Conservation (phyloP, 768 basidiomycete species). For the Strobilomyces echinocephalus region DNA sequence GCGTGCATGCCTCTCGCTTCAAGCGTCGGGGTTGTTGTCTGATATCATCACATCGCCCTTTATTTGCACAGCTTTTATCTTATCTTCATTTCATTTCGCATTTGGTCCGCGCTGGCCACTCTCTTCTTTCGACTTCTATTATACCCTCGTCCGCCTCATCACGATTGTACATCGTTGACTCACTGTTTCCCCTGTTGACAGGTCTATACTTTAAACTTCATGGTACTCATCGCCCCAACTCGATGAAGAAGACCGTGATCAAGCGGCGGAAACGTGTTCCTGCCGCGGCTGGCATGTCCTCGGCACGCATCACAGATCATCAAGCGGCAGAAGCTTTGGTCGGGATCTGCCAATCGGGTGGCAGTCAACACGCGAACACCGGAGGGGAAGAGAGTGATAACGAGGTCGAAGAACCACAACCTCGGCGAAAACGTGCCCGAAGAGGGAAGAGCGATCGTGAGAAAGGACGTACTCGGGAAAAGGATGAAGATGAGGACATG, state of each 20-base stretch:
- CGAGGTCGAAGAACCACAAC: conserved; percentile 40
- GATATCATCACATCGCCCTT: conserved; percentile 17
- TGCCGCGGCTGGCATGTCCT: conserved; percentile 56
- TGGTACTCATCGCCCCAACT: conserved; percentile 92
- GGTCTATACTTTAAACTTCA: conserved; percentile 98
- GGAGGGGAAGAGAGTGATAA: conserved; percentile 41
- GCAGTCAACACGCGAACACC: conserved; percentile 32
- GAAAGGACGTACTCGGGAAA: conserved; percentile 33
- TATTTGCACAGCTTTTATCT: conserved; percentile 20
- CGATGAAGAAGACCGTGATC: conserved; percentile 99
- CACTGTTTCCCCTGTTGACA: conserved; percentile 32
- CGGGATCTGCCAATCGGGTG: conserved; percentile 60
- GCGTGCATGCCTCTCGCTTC: conserved; percentile 19
- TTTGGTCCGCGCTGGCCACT: not conserved
- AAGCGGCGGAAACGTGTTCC: conserved; percentile 97
- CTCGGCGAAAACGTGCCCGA: conserved; percentile 56
- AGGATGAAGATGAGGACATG: conserved; percentile 48
- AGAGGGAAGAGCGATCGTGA: conserved; percentile 35
- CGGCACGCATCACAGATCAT: conserved; percentile 67
- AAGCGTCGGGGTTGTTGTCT: conserved; percentile 5
- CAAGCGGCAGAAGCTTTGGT: conserved; percentile 88
- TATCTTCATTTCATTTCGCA: conserved; percentile 16
- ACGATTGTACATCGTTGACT: conserved; percentile 2
- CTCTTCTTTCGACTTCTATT: not conserved
- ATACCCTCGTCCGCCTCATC: not conserved